Evolutionary conservation across 148 eudicot genomes (phyloP).

Genomic region (Cornus suecica): DNA sequence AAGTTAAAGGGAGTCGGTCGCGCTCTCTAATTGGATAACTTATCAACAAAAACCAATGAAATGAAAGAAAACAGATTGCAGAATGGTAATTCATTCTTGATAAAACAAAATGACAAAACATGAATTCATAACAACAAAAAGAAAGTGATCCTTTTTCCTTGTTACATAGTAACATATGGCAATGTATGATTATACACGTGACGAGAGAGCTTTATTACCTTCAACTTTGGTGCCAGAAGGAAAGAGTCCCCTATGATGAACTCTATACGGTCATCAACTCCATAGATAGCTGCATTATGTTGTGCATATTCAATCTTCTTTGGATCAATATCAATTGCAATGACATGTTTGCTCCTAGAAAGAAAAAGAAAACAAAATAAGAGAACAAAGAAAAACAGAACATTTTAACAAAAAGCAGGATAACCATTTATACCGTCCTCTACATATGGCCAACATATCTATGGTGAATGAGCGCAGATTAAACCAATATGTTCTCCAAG

Average conservation of each 20-base stretch:
- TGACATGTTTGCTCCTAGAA: slow-evolving; percentile 58
- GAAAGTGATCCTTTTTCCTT: not conserved
- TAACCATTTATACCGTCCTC: not conserved
- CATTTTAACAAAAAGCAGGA: not conserved
- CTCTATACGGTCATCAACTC: slow-evolving; percentile 69
- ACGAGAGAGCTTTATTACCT: slow-evolving; percentile 19
- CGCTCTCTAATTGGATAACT: not conserved
- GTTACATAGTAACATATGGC: not conserved
- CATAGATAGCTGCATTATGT: slow-evolving; percentile 82
- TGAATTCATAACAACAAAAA: not conserved
- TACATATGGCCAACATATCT: not conserved
- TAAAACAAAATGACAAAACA: not conserved
- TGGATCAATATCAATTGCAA: slow-evolving; percentile 88
- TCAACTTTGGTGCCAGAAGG: slow-evolving; percentile 50
- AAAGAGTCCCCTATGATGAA: slow-evolving; percentile 75
- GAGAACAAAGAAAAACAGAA: not conserved
- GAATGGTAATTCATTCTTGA: not conserved
- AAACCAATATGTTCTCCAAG: not conserved
- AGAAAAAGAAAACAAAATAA: slow-evolving; percentile 1
- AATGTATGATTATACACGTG: not conserved
- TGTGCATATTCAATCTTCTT: slow-evolving; percentile 75
- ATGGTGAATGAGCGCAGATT: not conserved
- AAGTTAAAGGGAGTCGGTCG: no score
- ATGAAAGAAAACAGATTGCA: not conserved
- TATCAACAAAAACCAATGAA: not conserved